phyloP scores from a whole-genome alignment of 2,329 filamentous ascomycete genomes.

The Neophaeococcomyces aloes region DNA sequence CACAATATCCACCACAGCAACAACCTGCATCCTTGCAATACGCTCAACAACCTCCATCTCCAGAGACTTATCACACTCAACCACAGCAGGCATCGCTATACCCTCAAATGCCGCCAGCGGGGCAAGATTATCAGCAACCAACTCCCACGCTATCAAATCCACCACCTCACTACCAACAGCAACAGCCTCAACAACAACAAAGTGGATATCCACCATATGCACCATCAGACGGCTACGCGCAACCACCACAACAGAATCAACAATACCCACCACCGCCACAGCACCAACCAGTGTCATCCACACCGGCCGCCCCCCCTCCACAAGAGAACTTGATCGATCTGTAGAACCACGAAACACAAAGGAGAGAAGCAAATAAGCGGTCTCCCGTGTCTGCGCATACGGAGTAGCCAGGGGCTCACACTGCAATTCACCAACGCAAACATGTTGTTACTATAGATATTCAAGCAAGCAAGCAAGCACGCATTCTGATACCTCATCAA shows the following conservation, averaged over 20 bases:
- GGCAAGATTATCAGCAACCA: constrained; percentile 12
- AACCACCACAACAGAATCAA: constrained; percentile 31
- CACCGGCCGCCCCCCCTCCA: constrained; percentile 43
- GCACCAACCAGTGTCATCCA: constrained; percentile 23
- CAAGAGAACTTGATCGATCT: constrained; percentile 73
- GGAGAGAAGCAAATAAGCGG: no score
- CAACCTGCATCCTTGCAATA: constrained; percentile 12
- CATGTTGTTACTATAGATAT: no score
- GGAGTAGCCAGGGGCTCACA: no score
- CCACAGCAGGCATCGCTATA: constrained; percentile 16
- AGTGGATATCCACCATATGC: constrained; percentile 1
- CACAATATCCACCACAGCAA: constrained; percentile 13
- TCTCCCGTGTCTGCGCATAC: no score
- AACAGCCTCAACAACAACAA: constrained; percentile 10
- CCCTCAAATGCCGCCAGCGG: constrained; percentile 15
- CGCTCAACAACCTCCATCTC: constrained; percentile 14
- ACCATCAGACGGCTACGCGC: background rate
- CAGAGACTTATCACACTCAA: constrained; percentile 16
- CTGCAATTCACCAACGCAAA: no score
- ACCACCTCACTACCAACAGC: constrained; percentile 10
- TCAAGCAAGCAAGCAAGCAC: no score
- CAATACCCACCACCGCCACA: constrained; percentile 28
- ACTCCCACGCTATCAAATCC: constrained; percentile 12
- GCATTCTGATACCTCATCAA: no score
- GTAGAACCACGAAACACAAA: constrained; percentile 28